phyloP scores from a whole-genome alignment of 306 rosid species.

The Rosa chinensis region DNA sequence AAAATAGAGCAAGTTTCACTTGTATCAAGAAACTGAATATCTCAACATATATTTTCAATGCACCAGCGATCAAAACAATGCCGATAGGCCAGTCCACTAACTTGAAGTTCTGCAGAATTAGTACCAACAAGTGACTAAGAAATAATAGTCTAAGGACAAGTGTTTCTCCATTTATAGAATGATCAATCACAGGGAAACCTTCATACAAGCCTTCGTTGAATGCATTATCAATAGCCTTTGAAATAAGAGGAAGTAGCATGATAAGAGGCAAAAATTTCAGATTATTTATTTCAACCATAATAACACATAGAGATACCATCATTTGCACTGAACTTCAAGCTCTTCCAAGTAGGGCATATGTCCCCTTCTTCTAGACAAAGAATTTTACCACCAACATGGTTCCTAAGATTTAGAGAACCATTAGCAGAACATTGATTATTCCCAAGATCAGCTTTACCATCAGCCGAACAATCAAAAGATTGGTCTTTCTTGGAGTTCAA shows the following conservation, averaged over 20 bases:
- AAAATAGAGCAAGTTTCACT: too few species aligned
- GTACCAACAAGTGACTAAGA: too few species aligned
- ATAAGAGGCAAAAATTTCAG: conserved; percentile 78
- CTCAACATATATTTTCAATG: too few species aligned
- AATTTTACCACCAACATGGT: conserved; percentile 34
- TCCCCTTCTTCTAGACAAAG: not conserved
- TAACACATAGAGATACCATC: conserved; percentile 88
- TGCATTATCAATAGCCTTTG: conserved; percentile 84
- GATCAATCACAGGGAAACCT: conserved; percentile 10
- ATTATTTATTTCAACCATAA: conserved; percentile 96
- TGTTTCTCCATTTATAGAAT: too few species aligned
- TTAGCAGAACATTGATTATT: conserved; percentile 33
- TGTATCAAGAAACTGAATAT: too few species aligned
- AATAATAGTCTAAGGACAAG: too few species aligned
- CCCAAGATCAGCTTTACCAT: conserved; percentile 60
- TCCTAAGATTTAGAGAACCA: conserved; percentile 27
- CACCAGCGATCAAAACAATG: too few species aligned
- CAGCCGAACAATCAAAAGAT: conserved; percentile 56
- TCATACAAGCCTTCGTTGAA: conserved; percentile 81
- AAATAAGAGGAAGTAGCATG: conserved; percentile 94
- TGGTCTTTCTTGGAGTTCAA: conserved; percentile 61
- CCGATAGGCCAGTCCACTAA: too few species aligned
- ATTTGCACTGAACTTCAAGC: conserved; percentile 98
- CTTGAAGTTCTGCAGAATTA: too few species aligned
- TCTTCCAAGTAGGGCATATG: conserved; percentile 50